Conservation (phyloP, 768 basidiomycete genomes). For the Mycena indigotica region DNA sequence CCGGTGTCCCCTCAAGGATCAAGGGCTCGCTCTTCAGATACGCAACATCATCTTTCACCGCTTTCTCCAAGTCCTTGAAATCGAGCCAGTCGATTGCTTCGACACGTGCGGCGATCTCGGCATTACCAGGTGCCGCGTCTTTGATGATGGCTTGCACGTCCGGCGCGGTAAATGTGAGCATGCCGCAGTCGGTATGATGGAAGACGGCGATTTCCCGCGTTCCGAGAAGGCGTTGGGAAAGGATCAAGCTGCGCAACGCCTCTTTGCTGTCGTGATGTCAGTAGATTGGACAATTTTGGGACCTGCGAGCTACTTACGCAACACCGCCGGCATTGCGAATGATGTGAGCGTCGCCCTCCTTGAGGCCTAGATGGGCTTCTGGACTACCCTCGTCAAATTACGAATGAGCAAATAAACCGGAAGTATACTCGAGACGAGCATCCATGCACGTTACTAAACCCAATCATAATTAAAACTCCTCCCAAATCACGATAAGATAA, state of each 20-base stretch:
- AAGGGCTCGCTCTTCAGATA: slow-evolving; percentile 60
- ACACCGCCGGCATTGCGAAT: slow-evolving; percentile 48
- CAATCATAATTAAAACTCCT: neutral
- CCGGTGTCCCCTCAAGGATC: slow-evolving; percentile 49
- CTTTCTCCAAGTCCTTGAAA: slow-evolving; percentile 51
- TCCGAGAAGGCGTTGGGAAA: slow-evolving; percentile 75
- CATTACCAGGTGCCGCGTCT: slow-evolving; percentile 39
- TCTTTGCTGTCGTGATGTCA: slow-evolving; percentile 47
- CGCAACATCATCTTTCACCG: slow-evolving; percentile 58
- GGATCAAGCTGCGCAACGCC: slow-evolving; percentile 63
- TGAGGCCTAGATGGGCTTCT: slow-evolving; percentile 45
- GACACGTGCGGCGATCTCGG: slow-evolving; percentile 10
- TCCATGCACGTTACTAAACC: slow-evolving; percentile 56
- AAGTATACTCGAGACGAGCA: slow-evolving; percentile 48
- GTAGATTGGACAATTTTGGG: neutral
- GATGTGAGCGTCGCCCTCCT: slow-evolving; percentile 56
- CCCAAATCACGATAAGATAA: too few relatives aligned
- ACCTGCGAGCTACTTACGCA: slow-evolving; percentile 9
- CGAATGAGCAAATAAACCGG: neutral
- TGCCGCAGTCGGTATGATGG: slow-evolving; percentile 75
- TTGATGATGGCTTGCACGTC: slow-evolving; percentile 55
- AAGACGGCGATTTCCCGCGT: slow-evolving; percentile 70
- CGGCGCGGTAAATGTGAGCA: slow-evolving; percentile 61
- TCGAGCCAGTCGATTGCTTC: slow-evolving; percentile 57
- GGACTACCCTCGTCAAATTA: slow-evolving; percentile 29